Base-by-base conservation (phyloP, 257 asterid species). In the Prunella vulgaris region DNA sequence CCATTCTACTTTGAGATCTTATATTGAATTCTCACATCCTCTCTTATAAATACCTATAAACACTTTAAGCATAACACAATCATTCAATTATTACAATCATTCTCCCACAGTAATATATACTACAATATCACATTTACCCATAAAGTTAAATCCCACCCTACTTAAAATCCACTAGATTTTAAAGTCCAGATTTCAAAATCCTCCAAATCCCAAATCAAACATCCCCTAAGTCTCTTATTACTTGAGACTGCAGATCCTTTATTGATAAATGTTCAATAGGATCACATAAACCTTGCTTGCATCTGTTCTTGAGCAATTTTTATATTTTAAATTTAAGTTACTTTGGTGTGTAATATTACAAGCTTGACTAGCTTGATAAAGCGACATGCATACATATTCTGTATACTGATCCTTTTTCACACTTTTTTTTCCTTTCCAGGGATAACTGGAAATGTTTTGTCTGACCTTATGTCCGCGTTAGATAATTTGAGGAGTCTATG, bases 391-490 rank as follows among this genome's bases (percentile, higher is more conserved):
- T 14, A 63, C 52, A 6, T 40, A 28, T 67, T 15, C 67, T 71
- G 51, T 46, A 58, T 46, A 20, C 28, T n/a, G 14, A 14, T 51
- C 65, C 32, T 12, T 35, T 73, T 69, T 66, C 66, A 33, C 32
- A 74, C 71, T 30, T 58, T 81, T 70, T 57, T 64, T n/a, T n/a
- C n/a, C n/a, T n/a, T n/a, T 44, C 53, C 90, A 92, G 98, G 88
- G 73, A 72, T 84, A 52, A 62, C 68, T 56, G 95, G 79, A 68
- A 73, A 66, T 24, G 40, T 61, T 76, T 68, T 89, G 48, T 81
- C 87, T 15, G 83, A 79, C 82, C 93, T 92, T 60, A 70, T 92
- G 73, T 82, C 88, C 65, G 81, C 70, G 60, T 82, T 85, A 73
- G 74, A 64, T 38, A 60, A 69, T 75, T 37, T 88, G 74, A 88